phyloP scores from a whole-genome alignment of 176 grass and related monocot species.

The Bromus sterilis region DNA sequence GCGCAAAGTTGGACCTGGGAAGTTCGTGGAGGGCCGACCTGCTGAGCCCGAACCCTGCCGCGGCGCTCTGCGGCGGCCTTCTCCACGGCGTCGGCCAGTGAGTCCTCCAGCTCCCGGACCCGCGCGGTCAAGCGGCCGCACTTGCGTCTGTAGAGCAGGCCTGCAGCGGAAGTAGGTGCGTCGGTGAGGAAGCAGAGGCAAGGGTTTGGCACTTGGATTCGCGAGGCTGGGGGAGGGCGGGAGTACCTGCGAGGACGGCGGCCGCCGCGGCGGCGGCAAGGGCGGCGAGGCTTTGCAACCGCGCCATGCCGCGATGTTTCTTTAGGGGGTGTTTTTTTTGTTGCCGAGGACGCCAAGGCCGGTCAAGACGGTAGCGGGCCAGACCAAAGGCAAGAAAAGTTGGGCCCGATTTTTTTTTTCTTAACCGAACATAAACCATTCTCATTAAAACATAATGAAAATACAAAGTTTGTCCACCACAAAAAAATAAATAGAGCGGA shows the following conservation, averaged over 20 bases:
- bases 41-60: constrained; percentile 68
- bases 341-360: not conserved
- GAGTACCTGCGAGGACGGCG: constrained; percentile 44
- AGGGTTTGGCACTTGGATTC: not conserved
- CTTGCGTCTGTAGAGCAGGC: constrained; percentile 39
- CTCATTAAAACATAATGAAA: no score
- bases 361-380: not conserved
- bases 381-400: not conserved
- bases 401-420: not conserved
- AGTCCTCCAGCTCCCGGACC: constrained; percentile 50
- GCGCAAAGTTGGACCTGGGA: not conserved
- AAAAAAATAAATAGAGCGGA: no score
- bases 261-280: constrained; percentile 16
- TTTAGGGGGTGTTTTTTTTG: no score
- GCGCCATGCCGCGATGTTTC: constrained; percentile 31
- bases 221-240: not conserved
- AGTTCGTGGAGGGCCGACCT: constrained; percentile 24
- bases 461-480: no score
- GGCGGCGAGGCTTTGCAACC: constrained; percentile 19
- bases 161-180: constrained; percentile 17
- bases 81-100: constrained; percentile 33
- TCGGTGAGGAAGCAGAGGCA: not conserved
- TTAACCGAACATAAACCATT: no score
- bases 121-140: constrained; percentile 23
- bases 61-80: constrained; percentile 74